phyloP scores from a whole-genome alignment of 129 eudicot genomes.

The Chrysanthemum seticuspe region DNA sequence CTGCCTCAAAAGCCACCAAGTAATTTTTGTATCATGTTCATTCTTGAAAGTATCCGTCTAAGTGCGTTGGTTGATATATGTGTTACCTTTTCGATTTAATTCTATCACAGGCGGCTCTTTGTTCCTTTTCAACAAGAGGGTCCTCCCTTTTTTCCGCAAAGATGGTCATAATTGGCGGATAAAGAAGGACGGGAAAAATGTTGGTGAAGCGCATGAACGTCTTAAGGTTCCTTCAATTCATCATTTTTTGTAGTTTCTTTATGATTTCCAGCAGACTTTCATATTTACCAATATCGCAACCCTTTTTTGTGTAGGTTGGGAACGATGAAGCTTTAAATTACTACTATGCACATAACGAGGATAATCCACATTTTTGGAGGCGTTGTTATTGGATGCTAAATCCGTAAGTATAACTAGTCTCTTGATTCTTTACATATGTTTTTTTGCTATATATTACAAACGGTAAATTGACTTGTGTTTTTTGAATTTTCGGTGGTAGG shows the following conservation, averaged over 20 bases:
- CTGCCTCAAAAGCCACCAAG: neutral
- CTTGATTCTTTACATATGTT: neutral
- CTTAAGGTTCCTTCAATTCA: neutral
- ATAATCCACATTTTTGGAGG: conserved; percentile 64
- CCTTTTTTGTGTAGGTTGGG: conserved; percentile 54
- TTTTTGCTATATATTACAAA: neutral
- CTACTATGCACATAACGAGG: conserved; percentile 79
- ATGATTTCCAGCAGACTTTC: neutral
- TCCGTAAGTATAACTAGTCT: conserved; percentile 48
- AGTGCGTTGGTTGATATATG: neutral
- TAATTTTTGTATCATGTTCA: neutral
- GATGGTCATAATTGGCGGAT: neutral
- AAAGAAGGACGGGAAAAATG: neutral
- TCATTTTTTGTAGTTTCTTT: too few relatives aligned
- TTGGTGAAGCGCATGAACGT: neutral
- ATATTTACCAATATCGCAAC: neutral
- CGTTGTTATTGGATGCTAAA: conserved; percentile 94
- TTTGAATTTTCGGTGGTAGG: neutral
- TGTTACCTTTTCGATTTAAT: neutral
- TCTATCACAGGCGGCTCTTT: neutral
- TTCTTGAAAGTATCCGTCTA: neutral
- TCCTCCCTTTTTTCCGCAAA: neutral
- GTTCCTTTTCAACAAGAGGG: neutral
- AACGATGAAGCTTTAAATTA: conserved; percentile 76
- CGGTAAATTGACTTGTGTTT: too few relatives aligned